Conservation (phyloP, 2,329 filamentous ascomycete species). For the Curvularia sp. region DNA sequence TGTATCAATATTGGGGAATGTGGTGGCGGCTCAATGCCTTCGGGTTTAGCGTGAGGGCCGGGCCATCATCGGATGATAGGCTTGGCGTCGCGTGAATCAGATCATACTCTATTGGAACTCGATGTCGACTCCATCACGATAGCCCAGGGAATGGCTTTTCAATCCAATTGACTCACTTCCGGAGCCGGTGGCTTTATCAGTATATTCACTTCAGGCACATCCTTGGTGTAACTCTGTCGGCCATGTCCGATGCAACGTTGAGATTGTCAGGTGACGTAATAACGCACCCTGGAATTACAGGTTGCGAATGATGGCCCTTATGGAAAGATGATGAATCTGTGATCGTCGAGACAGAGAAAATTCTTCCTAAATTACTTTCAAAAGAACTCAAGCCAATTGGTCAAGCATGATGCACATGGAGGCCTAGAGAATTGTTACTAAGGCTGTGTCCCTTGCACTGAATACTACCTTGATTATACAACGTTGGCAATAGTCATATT, state of each 20-base stretch:
- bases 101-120: constrained; percentile 11
- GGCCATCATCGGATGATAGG: constrained; percentile 32
- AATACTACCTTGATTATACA: neutral
- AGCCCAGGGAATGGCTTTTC: neutral
- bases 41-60: constrained; percentile 32
- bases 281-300: neutral
- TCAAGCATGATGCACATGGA: neutral
- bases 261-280: neutral
- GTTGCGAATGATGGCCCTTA: neutral
- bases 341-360: neutral
- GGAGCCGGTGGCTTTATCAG: neutral
- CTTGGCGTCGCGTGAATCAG: constrained; percentile 23
- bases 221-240: neutral
- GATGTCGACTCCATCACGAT: constrained; percentile 7
- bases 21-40: constrained; percentile 23
- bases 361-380: no score
- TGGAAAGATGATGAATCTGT: neutral
- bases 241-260: neutral
- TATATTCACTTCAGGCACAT: neutral
- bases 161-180: constrained; percentile 1
- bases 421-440: no score
- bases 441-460: neutral
- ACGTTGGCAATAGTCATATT: neutral
- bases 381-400: no score
- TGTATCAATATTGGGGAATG: constrained; percentile 21